Base-by-base conservation (phyloP, 1,139 yeast species). In the Pichia sp. region DNA sequence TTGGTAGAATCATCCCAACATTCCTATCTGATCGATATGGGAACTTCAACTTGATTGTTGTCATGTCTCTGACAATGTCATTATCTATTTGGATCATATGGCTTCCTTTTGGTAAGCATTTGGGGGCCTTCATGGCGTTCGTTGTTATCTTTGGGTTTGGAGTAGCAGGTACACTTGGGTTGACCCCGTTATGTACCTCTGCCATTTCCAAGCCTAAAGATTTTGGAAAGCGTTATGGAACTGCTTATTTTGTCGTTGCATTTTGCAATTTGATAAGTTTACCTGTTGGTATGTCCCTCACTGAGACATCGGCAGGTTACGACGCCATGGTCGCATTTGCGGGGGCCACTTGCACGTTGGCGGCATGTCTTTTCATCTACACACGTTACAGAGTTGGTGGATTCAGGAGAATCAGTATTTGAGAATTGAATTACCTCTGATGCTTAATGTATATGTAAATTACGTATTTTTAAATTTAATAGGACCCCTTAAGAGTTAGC, bases 1-100 rank as follows among this genome's bases (percentile, higher is more conserved):
- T 68, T 4, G 86, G 85, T 2, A 59, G 86, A 41, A 67, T 67
- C 38, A 47, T 74, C 6, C 79, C 84, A 1, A 77, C 78, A 0
- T 55, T 62, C 22, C 45, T 69, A 9, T 67, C 77, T 0, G 81
- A 80, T 40, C 72, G 62, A 39, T 66, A 55, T 40, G 87, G 87
- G 0, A 62, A 72, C 26, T 77, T 72, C 55, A 79, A 77, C 48
- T 63, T 77, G 15, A 69, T 71, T 50, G 58, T 22, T 38, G 52
- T 17, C 61, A 73, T 58, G 53, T 72, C 44, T 18, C 57, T n/a
- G 46, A 66, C 32, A 59, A 73, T 22, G 64, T 51, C 67, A 1
- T 17, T 74, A 5, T 56, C 66, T 17, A 58, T 68, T 5, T 26
- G 58, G 34, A 52, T 60, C 3, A 44, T 76, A 11, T 75, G 80